Conservation (phyloP, 768 basidiomycete genomes). For the Tylopilus plumbeoviolaceoides region DNA sequence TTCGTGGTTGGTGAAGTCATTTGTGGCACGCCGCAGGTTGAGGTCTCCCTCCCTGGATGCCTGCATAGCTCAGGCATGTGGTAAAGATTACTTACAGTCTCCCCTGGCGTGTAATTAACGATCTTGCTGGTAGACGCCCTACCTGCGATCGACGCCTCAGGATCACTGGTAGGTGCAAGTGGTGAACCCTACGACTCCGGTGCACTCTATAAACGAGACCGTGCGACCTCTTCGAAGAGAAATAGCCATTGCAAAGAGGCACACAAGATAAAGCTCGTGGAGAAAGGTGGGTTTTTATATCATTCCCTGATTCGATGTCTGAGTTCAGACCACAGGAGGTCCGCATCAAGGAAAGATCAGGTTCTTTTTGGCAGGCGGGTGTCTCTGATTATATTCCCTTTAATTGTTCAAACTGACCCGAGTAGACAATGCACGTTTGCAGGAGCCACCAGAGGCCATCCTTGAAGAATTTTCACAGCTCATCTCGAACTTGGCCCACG, state of each 20-base stretch:
- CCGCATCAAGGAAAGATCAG: not conserved
- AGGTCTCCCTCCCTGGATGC: too few species aligned
- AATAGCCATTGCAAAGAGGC: slow-evolving; percentile 8
- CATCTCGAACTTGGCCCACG: not conserved
- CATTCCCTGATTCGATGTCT: not conserved
- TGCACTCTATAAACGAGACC: too few species aligned
- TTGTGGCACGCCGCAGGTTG: too few species aligned
- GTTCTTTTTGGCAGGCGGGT: slow-evolving; percentile 13
- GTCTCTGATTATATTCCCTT: not conserved
- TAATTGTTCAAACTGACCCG: not conserved
- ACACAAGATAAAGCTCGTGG: not conserved
- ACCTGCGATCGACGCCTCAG: too few species aligned
- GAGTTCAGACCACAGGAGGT: not conserved
- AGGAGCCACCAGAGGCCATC: not conserved
- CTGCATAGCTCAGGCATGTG: too few species aligned
- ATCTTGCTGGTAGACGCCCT: too few species aligned
- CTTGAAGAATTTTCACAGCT: slow-evolving; percentile 5
- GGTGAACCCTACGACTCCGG: too few species aligned
- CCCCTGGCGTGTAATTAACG: too few species aligned
- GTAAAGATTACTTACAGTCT: too few species aligned
- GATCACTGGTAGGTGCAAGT: too few species aligned
- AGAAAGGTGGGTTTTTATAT: not conserved
- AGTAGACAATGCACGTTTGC: slow-evolving; percentile 1
- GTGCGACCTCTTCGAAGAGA: not conserved
- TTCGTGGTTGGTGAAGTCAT: too few species aligned